A percentile compares a stretch with the other conserved stretches of the same genome.
Evolutionary conservation across 768 basidiomycete species (phyloP).

Genomic region (Russula ochroleuca): DNA sequence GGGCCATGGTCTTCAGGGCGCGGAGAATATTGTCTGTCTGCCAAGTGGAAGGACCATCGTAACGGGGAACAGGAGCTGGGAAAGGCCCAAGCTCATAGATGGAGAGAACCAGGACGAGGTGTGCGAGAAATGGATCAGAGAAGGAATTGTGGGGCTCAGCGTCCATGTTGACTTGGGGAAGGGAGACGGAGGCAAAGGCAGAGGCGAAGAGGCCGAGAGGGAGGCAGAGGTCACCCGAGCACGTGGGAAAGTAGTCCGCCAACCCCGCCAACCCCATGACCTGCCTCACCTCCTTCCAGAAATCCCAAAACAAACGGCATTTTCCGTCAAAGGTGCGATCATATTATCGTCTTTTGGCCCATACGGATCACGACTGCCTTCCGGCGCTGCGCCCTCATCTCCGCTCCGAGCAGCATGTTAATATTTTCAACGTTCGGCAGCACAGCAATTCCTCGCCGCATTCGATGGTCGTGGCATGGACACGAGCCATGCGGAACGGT

Average conservation of each 20-base stretch:
- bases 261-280: not conserved
- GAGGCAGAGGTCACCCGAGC: not conserved
- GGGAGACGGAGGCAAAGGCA: not conserved
- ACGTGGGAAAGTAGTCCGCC: not conserved
- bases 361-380: too few species aligned
- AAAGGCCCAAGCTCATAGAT: constrained; percentile 29
- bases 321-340: not conserved
- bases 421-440: too few species aligned
- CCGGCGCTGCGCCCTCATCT: too few species aligned
- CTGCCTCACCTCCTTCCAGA: not conserved
- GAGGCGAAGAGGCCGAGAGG: not conserved
- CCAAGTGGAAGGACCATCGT: constrained; percentile 28
- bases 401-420: too few species aligned
- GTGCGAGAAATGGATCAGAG: constrained; percentile 25
- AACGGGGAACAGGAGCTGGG: constrained; percentile 26
- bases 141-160: not conserved
- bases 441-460: too few species aligned
- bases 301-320: not conserved
- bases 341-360: too few species aligned
- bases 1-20: constrained; percentile 1
- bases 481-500: too few species aligned
- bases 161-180: constrained; percentile 9
- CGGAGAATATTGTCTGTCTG: constrained; percentile 13
- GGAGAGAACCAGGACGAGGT: constrained; percentile 27
- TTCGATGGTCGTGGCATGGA: too few species aligned